Evolutionary conservation across 2,329 filamentous ascomycete species (phyloP).

Genomic region (Talaromyces rugulosus): DNA sequence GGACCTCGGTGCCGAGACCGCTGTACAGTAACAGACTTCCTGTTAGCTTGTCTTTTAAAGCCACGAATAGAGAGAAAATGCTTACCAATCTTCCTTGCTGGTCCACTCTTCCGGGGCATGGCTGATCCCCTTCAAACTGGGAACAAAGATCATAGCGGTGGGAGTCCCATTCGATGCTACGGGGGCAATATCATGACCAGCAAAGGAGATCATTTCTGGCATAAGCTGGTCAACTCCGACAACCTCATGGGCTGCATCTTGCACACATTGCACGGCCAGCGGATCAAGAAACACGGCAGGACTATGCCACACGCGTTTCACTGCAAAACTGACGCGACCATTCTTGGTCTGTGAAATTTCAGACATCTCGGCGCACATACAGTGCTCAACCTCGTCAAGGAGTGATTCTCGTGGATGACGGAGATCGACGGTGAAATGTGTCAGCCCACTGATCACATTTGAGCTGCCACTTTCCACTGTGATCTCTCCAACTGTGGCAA

Average conservation of each 20-base stretch:
- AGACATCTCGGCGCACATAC: not conserved
- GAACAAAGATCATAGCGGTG: not conserved
- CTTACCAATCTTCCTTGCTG: not conserved
- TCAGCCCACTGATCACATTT: slow-evolving; percentile 63
- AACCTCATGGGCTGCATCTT: not conserved
- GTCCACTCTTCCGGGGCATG: not conserved
- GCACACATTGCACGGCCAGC: not conserved
- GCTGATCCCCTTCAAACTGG: not conserved
- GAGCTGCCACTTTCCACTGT: slow-evolving; percentile 59
- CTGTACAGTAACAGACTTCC: not conserved
- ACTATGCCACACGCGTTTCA: not conserved
- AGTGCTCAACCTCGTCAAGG: not conserved
- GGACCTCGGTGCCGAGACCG: not conserved
- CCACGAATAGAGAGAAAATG: not conserved
- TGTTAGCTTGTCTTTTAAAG: not conserved
- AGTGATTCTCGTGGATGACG: slow-evolving; percentile 40
- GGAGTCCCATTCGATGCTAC: not conserved
- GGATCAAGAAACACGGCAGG: not conserved
- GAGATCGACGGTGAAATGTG: slow-evolving; percentile 64
- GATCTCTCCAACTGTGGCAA: slow-evolving; percentile 64
- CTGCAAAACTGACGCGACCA: not conserved
- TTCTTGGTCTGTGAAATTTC: not conserved
- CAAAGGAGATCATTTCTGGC: not conserved
- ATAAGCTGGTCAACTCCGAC: not conserved
- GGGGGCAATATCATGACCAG: not conserved